Base-by-base conservation (phyloP, 805 yeast genomes). In the Pichia pseudocactophila region DNA sequence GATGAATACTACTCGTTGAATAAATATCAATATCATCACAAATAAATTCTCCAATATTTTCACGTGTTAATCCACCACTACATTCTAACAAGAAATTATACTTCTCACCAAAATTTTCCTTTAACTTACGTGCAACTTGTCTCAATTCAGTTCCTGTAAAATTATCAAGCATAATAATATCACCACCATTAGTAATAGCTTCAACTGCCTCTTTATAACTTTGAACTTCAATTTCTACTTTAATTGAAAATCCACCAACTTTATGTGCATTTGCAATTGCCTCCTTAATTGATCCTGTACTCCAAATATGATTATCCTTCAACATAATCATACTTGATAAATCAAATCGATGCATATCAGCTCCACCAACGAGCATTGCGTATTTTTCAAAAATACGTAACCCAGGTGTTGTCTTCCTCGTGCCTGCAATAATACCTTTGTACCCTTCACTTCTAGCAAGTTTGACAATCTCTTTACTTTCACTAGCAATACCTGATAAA, bases 341-440 rank as follows among this genome's bases (percentile, higher is more conserved):
- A 58, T 90, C 97, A 57, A 86, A 86, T 49, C 97, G 71, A 61
- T 89, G 97, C 42, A 92, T 74, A 58, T 89, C 97, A 43, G 86
- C 83, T 3, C 97, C 97, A 27, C 97, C 97, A 9, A 89, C 94
- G 27, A 86, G 65, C 97, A 89, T 90, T 19, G 95, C 82, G 63
- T 89, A 89, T 60, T 89, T 89, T 58, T 89, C 97, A 44, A 90
- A 64, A 34, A 80, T 68, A 55, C 97, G 76, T 48, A 89, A 72
- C 0, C 97, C 97, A 0, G 97, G 97, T 0, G 97, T 90, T n/a
- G 97, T 90, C 64, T 89, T 89, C 58, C 97, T 75, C 1, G 97
- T 89, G 7, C 97, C 97, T 0, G 97, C 97, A 58, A 89, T 87
- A 19, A 81, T 71, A 0, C 97, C 97, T 3, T 65, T 65, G 57